A percentile compares a stretch with the other conserved stretches of the same genome.
phyloP scores from a whole-genome alignment of 805 yeast genomes.

The Pichia thaimueangensis region DNA sequence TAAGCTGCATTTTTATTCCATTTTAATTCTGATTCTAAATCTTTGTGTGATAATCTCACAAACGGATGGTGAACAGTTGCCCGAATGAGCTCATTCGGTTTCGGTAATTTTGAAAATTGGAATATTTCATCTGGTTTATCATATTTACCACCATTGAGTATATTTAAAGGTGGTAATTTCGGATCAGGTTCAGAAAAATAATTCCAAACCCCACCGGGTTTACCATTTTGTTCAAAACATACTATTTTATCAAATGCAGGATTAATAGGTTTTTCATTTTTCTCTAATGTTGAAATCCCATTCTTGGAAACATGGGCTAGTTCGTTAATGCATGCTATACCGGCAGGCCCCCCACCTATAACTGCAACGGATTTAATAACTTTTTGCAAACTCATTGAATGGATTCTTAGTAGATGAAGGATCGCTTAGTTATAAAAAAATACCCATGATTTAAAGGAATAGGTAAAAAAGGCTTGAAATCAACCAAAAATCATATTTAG shows the following conservation, averaged over 20 bases:
- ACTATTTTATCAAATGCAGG: constrained; percentile 31
- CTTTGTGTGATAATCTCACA: constrained; percentile 10
- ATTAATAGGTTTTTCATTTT: constrained; percentile 5
- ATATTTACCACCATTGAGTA: constrained; percentile 3
- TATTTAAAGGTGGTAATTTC: constrained; percentile 14
- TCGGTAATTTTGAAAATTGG: constrained; percentile 10
- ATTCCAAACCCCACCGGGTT: constrained; percentile 38
- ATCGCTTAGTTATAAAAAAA: too few relatives aligned
- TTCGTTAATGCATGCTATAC: constrained; percentile 32
- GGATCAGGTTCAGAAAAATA: constrained; percentile 17
- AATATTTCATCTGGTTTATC: constrained; percentile 17
- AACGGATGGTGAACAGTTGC: constrained; percentile 31
- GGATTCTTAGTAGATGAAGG: too few relatives aligned
- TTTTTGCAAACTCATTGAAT: not conserved
- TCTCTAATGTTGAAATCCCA: constrained; percentile 18
- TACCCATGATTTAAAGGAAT: too few relatives aligned
- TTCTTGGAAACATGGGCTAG: constrained; percentile 25
- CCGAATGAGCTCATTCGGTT: constrained; percentile 18
- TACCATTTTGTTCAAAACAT: constrained; percentile 34
- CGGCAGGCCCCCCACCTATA: constrained; percentile 38
- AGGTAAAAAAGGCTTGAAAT: too few relatives aligned
- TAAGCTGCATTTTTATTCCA: constrained; percentile 37
- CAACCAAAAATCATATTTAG: too few relatives aligned
- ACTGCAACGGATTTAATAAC: constrained; percentile 27
- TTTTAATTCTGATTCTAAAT: constrained; percentile 18